Base-by-base conservation (phyloP, 129 eudicot species). In the Tagetes erecta region DNA sequence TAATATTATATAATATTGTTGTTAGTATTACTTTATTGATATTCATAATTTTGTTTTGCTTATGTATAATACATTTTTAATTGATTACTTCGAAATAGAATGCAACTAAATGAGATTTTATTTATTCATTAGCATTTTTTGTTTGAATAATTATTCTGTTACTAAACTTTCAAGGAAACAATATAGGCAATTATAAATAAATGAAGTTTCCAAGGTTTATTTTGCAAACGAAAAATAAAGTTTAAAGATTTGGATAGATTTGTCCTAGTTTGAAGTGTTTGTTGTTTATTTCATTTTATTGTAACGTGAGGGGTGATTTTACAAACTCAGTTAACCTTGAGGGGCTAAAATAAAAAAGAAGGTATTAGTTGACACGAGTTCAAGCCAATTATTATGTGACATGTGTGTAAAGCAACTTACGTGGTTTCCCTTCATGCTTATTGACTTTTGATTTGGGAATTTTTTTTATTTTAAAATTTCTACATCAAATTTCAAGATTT, bases 341-440 rank as follows among this genome's bases (percentile, higher is more conserved):
- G 57, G 74, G 27, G 36, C 20, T 20, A 4, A 47, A 4, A 36
- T 30, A 10, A 3, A 35, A 20, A 1, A 52, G 34, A 50, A 12
- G 56, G 47, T 12, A 12, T 62, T 42, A 41, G 80, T 56, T 76
- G 80, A 76, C 69, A 76, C 80, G 80, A 59, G 34, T 68, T 67
- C 0, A 34, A 44, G 2, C 80, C 68, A 76, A 56, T 76, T 4
- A 42, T 2, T 6, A 13, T 34, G 20, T 62, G 80, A 10, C 80
- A n/a, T 57, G 74, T 76, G 67, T 76, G 36, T 34, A 74, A 8
- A 35, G 4, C n/a, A 34, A 14, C 59, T 73, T 1, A 68, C 75
- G 75, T 59, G 63, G 38, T 67, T 44, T 41, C 40, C 8, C 60
- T 44, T 57, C 49, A 0, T 45, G 67, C 35, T 67, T 56, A 11